Evolutionary conservation across 495 filamentous ascomycete genomes (phyloP).

Genomic region (Annulohypoxylon maeteangense): DNA sequence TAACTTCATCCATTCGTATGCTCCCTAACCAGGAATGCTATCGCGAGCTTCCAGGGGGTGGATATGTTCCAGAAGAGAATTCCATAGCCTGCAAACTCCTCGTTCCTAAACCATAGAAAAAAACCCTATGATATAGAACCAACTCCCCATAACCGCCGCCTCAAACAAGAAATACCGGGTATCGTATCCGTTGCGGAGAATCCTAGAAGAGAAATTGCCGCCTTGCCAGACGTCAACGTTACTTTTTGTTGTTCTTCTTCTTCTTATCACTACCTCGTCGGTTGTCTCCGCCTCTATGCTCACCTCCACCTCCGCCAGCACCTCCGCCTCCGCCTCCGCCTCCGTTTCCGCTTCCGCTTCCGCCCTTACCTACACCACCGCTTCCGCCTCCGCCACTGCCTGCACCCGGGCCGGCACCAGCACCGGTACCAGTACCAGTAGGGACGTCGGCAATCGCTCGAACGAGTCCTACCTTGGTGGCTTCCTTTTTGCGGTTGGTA

Average conservation of each 20-base stretch:
- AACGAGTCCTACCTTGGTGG: background rate
- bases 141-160: background rate
- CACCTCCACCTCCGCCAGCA: too few species aligned
- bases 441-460: background rate
- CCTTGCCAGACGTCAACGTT: slow-evolving; percentile 1
- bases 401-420: background rate
- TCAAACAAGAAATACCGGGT: slow-evolving; percentile 3
- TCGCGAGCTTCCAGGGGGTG: slow-evolving; percentile 10
- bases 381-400: too few species aligned
- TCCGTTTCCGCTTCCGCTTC: too few species aligned
- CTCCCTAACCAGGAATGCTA: slow-evolving; percentile 23
- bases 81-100: background rate
- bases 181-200: background rate
- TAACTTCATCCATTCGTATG: background rate
- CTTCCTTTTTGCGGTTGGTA: slow-evolving; percentile 4
- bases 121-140: background rate
- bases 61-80: background rate
- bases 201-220: background rate
- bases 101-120: background rate
- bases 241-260: slow-evolving; percentile 19
- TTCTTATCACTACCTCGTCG: slow-evolving; percentile 6
- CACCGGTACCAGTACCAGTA: background rate
- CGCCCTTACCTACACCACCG: background rate
- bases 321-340: too few species aligned
- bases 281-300: background rate